These are phyloP conservation scores for Tritrichomonas foetus DNA, from an alignment of 208 protist species.

Conservation along the genomic window DNA sequence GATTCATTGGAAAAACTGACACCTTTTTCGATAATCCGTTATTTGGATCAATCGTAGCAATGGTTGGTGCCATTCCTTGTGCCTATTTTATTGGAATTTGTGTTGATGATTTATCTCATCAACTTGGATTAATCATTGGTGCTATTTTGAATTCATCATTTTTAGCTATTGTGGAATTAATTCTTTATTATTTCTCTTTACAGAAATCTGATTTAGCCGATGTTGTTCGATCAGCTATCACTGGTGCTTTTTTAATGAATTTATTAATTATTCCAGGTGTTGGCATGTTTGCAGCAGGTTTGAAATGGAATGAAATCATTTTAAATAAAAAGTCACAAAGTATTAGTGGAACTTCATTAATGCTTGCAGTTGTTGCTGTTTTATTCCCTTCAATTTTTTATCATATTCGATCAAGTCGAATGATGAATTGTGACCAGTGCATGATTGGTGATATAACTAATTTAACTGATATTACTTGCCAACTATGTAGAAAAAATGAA, in stretches of 20 bases:
- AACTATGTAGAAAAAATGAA: not conserved
- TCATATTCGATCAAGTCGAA: not conserved
- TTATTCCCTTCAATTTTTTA: conserved; percentile 19
- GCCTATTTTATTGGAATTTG: not conserved
- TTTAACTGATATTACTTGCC: not conserved
- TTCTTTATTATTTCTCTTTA: conserved; percentile 16
- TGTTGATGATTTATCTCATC: not conserved
- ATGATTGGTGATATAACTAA: too few relatives aligned
- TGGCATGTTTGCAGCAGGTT: not conserved
- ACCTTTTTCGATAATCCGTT: not conserved
- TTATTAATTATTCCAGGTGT: not conserved
- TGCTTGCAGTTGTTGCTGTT: not conserved
- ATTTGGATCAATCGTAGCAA: not conserved
- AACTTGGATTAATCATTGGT: not conserved
- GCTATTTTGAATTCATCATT: not conserved
- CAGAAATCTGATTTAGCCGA: not conserved
- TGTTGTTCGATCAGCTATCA: not conserved
- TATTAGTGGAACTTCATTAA: not conserved
- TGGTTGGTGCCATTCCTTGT: not conserved
- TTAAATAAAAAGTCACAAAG: not conserved
- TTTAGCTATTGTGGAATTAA: not conserved
- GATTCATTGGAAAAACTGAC: not conserved
- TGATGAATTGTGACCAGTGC: not conserved
- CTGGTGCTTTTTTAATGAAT: conserved; percentile 22
- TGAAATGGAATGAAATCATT: conserved; percentile 10